These are phyloP conservation scores for Balakata baccata DNA, from an alignment of 345 rosid species.

Conservation along the genomic window DNA sequence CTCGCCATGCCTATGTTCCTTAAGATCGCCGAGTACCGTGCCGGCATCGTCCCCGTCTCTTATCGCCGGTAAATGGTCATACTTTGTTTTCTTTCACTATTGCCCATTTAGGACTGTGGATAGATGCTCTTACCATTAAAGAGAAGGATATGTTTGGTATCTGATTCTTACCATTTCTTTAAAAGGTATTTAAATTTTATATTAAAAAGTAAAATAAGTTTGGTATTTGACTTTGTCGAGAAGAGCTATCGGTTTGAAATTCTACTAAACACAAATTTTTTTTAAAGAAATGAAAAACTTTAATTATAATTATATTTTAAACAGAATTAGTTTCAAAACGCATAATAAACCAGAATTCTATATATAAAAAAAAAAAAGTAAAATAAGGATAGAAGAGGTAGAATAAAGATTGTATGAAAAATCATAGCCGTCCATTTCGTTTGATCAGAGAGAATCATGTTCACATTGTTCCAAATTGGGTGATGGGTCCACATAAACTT, in stretches of 20 bases:
- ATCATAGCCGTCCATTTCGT: not conserved
- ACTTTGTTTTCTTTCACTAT: not conserved
- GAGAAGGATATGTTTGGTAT: not conserved
- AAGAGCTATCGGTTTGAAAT: too few species aligned
- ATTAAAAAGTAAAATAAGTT: too few species aligned
- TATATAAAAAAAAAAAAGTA: too few species aligned
- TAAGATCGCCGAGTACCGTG: constrained; percentile 60
- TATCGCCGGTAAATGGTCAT: constrained; percentile 58
- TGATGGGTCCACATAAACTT: not conserved
- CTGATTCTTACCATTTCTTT: too few species aligned
- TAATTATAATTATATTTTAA: too few species aligned
- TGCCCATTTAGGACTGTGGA: not conserved
- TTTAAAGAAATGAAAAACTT: too few species aligned
- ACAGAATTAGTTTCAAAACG: too few species aligned
- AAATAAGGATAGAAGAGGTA: not conserved
- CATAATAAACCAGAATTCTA: too few species aligned
- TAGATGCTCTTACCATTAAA: not conserved
- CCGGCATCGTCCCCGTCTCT: constrained; percentile 67
- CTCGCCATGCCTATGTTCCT: constrained; percentile 77
- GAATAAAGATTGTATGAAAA: not conserved
- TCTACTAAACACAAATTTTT: too few species aligned
- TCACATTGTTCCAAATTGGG: not conserved
- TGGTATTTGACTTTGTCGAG: too few species aligned
- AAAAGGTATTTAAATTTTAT: too few species aligned
- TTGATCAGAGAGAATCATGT: not conserved